Evolutionary conservation across 1,139 yeast genomes (phyloP).

Genomic region (Chernovozyma sophiae-reginae): DNA sequence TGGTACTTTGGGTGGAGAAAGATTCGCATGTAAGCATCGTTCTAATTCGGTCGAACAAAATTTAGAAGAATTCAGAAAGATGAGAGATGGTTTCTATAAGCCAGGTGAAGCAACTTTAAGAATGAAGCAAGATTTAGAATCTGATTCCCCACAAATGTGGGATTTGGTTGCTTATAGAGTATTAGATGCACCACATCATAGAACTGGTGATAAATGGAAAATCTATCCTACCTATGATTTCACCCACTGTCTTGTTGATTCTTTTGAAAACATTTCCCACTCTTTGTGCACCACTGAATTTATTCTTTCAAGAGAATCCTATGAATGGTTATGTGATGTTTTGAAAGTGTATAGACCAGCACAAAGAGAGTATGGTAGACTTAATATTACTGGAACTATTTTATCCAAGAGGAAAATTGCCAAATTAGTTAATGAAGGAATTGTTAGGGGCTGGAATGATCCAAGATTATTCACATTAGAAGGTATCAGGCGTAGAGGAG

Average conservation of each 20-base stretch:
- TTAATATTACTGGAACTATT: conserved; percentile 91
- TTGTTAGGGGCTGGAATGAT: conserved; percentile 97
- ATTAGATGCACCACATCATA: conserved; percentile 84
- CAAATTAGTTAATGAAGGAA: conserved; percentile 73
- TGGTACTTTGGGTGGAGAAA: conserved; percentile 90
- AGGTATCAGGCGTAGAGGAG: conserved; percentile 94
- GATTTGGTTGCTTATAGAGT: conserved; percentile 98
- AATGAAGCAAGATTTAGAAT: conserved; percentile 91
- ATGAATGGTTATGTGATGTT: conserved; percentile 98
- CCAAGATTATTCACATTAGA: conserved; percentile 94
- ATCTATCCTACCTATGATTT: conserved; percentile 98
- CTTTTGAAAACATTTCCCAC: conserved; percentile 92
- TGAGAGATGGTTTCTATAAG: conserved; percentile 84
- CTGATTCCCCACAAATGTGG: conserved; percentile 99
- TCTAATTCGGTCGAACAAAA: conserved; percentile 66
- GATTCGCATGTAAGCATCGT: conserved; percentile 80
- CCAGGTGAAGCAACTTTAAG: conserved; percentile 93
- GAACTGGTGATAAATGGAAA: conserved; percentile 96
- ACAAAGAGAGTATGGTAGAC: conserved; percentile 96
- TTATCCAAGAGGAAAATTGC: conserved; percentile 95
- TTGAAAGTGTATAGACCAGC: conserved; percentile 96
- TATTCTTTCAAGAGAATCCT: conserved; percentile 84
- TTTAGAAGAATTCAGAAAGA: conserved; percentile 74
- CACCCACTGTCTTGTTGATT: conserved; percentile 98
- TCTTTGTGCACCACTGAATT: conserved; percentile 96